Percentiles rank a stretch among this genome's conserved stretches.
phyloP scores from a whole-genome alignment of 371 early-diverging fungal genomes.

The Cokeromyces recurvatus region DNA sequence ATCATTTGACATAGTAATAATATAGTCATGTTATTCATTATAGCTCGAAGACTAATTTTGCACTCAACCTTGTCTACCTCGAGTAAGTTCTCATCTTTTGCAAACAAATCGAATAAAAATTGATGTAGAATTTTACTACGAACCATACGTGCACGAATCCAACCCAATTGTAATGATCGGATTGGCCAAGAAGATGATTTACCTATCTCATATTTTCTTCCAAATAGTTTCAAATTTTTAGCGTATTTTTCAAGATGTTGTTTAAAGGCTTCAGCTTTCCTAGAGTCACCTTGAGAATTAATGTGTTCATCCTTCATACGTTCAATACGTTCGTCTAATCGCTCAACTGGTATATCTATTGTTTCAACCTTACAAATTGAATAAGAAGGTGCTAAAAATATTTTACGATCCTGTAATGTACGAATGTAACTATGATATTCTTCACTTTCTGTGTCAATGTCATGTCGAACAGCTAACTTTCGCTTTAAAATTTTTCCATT shows the following conservation, averaged over 20 bases:
- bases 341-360: conserved; percentile 11
- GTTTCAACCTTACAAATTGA: conserved; percentile 1
- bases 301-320: conserved; percentile 15
- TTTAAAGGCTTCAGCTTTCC: conserved; percentile 4
- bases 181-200: conserved; percentile 23
- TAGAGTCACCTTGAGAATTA: background rate
- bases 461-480: conserved; percentile 9
- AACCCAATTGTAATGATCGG: conserved; percentile 42
- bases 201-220: background rate
- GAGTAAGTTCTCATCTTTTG: background rate
- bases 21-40: conserved; percentile 8
- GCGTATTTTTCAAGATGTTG: background rate
- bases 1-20: conserved; percentile 9
- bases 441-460: conserved; percentile 14
- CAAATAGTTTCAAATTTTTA: conserved; percentile 3
- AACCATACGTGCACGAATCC: conserved; percentile 32
- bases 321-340: conserved; percentile 19
- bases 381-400: too few relatives aligned
- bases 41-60: background rate
- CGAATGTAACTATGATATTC: conserved; percentile 12
- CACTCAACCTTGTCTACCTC: conserved; percentile 15
- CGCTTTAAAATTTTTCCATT: background rate
- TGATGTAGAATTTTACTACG: conserved; percentile 41
- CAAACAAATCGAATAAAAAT: conserved; percentile 21
- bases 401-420: conserved; percentile 6